A percentile compares a stretch with the other conserved stretches of the same genome.
These are phyloP conservation scores for Suillus paluster DNA, from an alignment of 768 basidiomycete genomes.

Conservation along the genomic window DNA sequence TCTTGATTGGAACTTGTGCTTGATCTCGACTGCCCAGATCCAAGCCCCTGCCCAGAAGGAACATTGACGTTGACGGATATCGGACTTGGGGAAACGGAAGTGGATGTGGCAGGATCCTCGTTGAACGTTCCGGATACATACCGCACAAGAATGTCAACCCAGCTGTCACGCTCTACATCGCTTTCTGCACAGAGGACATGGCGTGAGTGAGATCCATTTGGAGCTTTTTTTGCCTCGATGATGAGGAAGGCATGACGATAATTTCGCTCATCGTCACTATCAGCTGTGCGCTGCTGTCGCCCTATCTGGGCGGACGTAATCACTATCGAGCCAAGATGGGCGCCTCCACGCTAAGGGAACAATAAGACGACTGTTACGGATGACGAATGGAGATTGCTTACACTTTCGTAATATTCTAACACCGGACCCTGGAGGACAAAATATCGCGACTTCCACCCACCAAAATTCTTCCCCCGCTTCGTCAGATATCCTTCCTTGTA, in stretches of 20 bases:
- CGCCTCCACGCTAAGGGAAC: constrained; percentile 75
- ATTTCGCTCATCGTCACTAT: constrained; percentile 83
- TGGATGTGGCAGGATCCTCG: constrained; percentile 61
- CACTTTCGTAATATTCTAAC: constrained; percentile 94
- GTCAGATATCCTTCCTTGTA: constrained; percentile 96
- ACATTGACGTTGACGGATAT: constrained; percentile 30
- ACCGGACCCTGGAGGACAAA: constrained; percentile 92
- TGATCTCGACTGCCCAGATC: constrained; percentile 53
- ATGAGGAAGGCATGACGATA: constrained; percentile 98
- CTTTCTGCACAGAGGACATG: constrained; percentile 98
- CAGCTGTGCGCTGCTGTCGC: constrained; percentile 76
- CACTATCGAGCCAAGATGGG: constrained; percentile 87
- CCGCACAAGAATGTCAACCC: constrained; percentile 93
- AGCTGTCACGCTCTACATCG: constrained; percentile 89
- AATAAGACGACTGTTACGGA: constrained; percentile 17
- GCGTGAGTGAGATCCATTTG: constrained; percentile 69
- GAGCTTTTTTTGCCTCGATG: constrained; percentile 82
- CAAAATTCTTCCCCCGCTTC: constrained; percentile 96
- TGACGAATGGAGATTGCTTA: constrained; percentile 49
- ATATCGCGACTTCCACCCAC: constrained; percentile 96
- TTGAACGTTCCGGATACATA: constrained; percentile 85
- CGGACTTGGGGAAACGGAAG: constrained; percentile 39
- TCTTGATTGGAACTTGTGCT: constrained; percentile 55
- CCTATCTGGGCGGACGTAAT: constrained; percentile 97
- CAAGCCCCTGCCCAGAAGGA: constrained; percentile 28